Base-by-base conservation (phyloP, 257 asterid genomes). In the Anisodus acutangulus region DNA sequence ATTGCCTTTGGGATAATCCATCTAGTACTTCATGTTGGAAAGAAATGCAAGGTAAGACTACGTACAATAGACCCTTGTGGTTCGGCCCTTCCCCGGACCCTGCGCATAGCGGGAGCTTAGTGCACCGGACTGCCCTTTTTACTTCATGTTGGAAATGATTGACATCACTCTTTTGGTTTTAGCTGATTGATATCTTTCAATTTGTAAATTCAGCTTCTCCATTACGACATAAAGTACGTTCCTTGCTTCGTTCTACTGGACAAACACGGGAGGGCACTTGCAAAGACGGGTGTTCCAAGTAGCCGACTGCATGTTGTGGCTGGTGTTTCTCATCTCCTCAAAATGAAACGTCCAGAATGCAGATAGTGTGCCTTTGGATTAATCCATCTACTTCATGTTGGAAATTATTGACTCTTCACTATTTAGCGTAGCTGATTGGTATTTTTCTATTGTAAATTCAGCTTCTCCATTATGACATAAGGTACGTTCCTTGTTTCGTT, bases 201-300 rank as follows among this genome's bases (percentile, higher is more conserved):
- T 15, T 86, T 49, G 9, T 58, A 60, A 41, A 57, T 88, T 91
- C 92, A 95, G 98, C 95, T 95, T 58, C 97, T 93, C 54, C 91
- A 93, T 85, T 95, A 93, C 72, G 96, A 93, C 91, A 91, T 95
- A 51, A 92, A 86, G 86, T 95, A 95, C 54, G 98, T 95, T 82
- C 98, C 98, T 19, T 93, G 98, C 91, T 93, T 95, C n/a, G 97
- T 95, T 79, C 90, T 95, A 0, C 82, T 95, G 62, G 98, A 93
- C 80, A 90, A 91, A 82, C 9, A 91, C n/a, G 98, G 98, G 39
- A 91, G 80, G 62, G 98, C 97, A 0, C 86, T 93, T 66, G 97
- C 96, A 51, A 95, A 95, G 85, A 93, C 98, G 3, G 98, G 98
- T 0, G 88, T 92, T 16, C 98, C 98, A 4, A 84, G 85, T 87